Conservation (phyloP, 768 basidiomycete species). For the Kwoniella dendrophila region DNA sequence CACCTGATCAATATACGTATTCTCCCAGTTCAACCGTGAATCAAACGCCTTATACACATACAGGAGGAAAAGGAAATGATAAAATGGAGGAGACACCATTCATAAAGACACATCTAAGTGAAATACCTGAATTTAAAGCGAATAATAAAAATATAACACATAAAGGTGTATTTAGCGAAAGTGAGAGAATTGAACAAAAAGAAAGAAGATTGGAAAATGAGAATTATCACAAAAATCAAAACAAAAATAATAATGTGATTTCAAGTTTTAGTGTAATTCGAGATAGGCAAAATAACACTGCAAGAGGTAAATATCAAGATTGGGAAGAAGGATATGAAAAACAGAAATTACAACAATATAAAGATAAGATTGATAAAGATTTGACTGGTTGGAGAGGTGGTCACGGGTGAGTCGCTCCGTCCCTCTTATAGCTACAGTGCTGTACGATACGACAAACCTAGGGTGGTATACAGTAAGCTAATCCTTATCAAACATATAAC, state of each 20-base stretch:
- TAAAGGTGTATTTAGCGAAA: too few relatives aligned
- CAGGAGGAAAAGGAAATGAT: too few relatives aligned
- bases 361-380: slow-evolving; percentile 36
- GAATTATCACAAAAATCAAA: neutral
- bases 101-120: too few relatives aligned
- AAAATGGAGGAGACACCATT: too few relatives aligned
- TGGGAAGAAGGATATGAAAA: slow-evolving; percentile 41
- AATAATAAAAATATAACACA: too few relatives aligned
- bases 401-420: slow-evolving; percentile 31
- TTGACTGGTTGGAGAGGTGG: slow-evolving; percentile 45
- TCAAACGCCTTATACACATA: too few relatives aligned
- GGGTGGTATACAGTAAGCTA: neutral
- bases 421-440: neutral
- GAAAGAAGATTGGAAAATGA: too few relatives aligned
- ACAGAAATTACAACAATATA: slow-evolving; percentile 24
- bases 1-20: too few relatives aligned
- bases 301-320: slow-evolving; percentile 16
- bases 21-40: too few relatives aligned
- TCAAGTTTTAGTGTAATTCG: slow-evolving; percentile 23
- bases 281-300: neutral
- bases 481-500: neutral
- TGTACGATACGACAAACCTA: neutral
- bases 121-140: too few relatives aligned
- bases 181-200: too few relatives aligned
- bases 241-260: neutral